These are phyloP conservation scores for Clavariopsis aquatica DNA, from an alignment of 495 filamentous ascomycete species.

Conservation along the genomic window DNA sequence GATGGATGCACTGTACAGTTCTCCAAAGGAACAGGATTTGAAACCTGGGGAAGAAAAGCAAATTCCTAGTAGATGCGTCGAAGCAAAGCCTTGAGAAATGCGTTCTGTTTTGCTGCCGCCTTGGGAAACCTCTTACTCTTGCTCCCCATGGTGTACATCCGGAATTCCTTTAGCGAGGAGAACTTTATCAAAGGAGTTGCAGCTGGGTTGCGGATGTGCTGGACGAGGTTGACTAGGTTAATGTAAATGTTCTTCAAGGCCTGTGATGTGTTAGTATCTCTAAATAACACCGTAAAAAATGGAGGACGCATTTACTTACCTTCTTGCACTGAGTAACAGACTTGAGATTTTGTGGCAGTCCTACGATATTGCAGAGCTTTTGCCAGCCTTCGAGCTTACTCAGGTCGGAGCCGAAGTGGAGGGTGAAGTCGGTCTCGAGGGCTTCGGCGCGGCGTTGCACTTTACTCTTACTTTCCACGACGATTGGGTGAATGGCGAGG, in stretches of 20 bases:
- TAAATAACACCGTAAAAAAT: not conserved
- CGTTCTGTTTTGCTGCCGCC: not conserved
- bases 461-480: not conserved
- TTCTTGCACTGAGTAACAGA: constrained; percentile 1
- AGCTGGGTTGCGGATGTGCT: not conserved
- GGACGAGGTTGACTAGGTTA: not conserved
- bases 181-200: not conserved
- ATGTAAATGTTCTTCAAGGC: not conserved
- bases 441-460: not conserved
- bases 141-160: not conserved
- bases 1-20: too few relatives aligned
- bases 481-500: not conserved
- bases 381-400: not conserved
- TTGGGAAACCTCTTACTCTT: not conserved
- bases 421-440: not conserved
- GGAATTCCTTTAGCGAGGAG: not conserved
- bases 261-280: too few relatives aligned
- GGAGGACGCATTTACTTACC: not conserved
- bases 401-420: not conserved
- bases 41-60: too few relatives aligned
- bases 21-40: too few relatives aligned
- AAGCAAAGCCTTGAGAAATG: not conserved
- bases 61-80: not conserved
- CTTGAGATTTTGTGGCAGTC: not conserved
- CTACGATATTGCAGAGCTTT: not conserved